A percentile compares a stretch with the other conserved stretches of the same genome.
Evolutionary conservation across 164 flowering plant genomes (phyloP).

Genomic region (Piper longum): DNA sequence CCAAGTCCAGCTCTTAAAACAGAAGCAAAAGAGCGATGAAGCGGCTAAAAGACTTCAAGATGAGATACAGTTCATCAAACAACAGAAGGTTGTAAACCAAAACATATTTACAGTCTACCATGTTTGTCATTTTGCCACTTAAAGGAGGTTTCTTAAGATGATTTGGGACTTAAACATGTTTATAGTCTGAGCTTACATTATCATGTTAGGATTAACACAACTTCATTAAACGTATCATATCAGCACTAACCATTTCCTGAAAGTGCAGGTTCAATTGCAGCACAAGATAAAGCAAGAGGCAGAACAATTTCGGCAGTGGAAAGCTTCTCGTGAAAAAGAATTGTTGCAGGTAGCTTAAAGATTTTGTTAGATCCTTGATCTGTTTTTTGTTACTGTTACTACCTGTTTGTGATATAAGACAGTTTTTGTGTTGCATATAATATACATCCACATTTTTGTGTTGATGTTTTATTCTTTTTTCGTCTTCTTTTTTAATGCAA

Average conservation of each 20-base stretch:
- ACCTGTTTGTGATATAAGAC: background rate
- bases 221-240: no score
- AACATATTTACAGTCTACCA: background rate
- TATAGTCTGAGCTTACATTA: background rate
- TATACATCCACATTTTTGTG: no score
- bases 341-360: constrained; percentile 54
- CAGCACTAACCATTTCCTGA: background rate
- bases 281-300: constrained; percentile 95
- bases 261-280: constrained; percentile 82
- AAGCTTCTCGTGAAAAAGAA: constrained; percentile 96
- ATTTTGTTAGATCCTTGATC: background rate
- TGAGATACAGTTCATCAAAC: constrained; percentile 88
- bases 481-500: no score
- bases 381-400: background rate
- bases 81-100: constrained; percentile 58
- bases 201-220: no score
- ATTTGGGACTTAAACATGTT: background rate
- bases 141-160: background rate
- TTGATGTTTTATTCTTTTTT: no score
- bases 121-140: background rate
- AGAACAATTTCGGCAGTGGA: constrained; percentile 98
- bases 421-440: no score
- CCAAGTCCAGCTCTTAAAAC: constrained; percentile 87
- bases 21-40: constrained; percentile 96
- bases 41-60: constrained; percentile 87